Base-by-base conservation (phyloP, 2,329 filamentous ascomycete genomes). In the Aulographum hederae region DNA sequence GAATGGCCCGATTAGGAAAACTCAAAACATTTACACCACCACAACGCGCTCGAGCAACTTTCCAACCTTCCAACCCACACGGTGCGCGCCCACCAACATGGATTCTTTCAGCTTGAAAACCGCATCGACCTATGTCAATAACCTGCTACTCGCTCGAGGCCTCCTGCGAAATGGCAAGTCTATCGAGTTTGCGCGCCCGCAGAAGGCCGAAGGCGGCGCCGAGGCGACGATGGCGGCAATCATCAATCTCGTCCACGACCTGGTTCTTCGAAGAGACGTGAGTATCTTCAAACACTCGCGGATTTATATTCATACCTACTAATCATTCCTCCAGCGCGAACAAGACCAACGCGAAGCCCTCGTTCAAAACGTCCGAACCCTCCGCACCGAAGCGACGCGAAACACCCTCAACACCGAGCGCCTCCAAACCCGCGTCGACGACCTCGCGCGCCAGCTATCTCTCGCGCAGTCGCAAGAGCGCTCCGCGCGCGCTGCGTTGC, bases 221-320 rank as follows among this genome's bases (percentile, higher is more conserved):
- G 66, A 67, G 46, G 69, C 67, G 31, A 79, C 78, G 13, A 86
- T 89, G 73, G 77, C 78, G 14, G 71, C 73, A 41, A 75, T 95
- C 43, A 93, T 98, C 57, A 79, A 86, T 48, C 67, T 98, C 16
- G 73, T 98, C 30, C 93, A 98, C 53, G 89, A 98, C 49, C 57
- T 98, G 43, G 81, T 98, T 36, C 53, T 94, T 37, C 71, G 85
- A 41, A 72, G 85, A 61, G 89, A 98, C 52, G 82, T 92, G 61
- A 44, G 73, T 61, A 34, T 30, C 16, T 4, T 29, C 14, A 36
- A 28, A 18, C 23, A 30, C 30, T 33, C 31, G 13, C 17, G 4
- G 6, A 8, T 14, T 3, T 13, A 28, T 8, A 8, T 13, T 10
- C 16, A 10, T 8, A 10, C 8, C 27, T 28, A 13, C 21, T 20